Evolutionary conservation across 768 basidiomycete species (phyloP), one percentile per base, ranked within the genome.

Genomic region (Trametes villosa): DNA sequence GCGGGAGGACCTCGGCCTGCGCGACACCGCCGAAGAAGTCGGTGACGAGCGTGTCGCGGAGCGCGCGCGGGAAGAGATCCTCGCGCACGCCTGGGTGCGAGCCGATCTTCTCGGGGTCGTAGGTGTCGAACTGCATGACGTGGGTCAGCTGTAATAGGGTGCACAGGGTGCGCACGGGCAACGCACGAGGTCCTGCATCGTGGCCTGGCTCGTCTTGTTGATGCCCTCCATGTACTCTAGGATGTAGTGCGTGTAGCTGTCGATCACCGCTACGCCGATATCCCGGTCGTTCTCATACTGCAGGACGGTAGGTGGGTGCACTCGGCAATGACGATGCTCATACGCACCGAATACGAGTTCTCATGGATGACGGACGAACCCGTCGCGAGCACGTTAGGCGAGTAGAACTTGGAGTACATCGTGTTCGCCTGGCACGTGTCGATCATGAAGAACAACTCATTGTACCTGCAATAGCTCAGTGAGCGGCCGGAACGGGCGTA

Each of bases 361-460:
- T 98, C 91, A 40, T 83, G 89, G 27, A 96, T 76, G 51, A 83
- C 76, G 9, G 93, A 92, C 0, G 92, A 95, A 0, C 94, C 96
- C 0, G 94, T 94, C 0, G 96, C 93, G 3, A 96, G 83, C 50
- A 98, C 88, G 66, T 96, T 93, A 0, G 94, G 94, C 1, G 94
- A 95, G 74, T 96, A 96, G 66, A 96, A 85, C 70, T 94, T 91
- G 52, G 88, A 86, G 70, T 92, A 98, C 87, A 99, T 88, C 4
- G 92, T 93, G 71, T 94, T 96, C 27, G 96, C 97, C 75, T 99
- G 95, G 71, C 96, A 99, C 0, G 96, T 98, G 69, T 99, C 96
- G 60, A 96, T 88, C 92, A 98, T 98, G 79, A 96, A 97, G 69
- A 99, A 83, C 49, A 99, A 86, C 72, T 96, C 93, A 74, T 98